Evolutionary conservation across 208 protist genomes (phyloP).

Genomic region (Porcisia deanei): DNA sequence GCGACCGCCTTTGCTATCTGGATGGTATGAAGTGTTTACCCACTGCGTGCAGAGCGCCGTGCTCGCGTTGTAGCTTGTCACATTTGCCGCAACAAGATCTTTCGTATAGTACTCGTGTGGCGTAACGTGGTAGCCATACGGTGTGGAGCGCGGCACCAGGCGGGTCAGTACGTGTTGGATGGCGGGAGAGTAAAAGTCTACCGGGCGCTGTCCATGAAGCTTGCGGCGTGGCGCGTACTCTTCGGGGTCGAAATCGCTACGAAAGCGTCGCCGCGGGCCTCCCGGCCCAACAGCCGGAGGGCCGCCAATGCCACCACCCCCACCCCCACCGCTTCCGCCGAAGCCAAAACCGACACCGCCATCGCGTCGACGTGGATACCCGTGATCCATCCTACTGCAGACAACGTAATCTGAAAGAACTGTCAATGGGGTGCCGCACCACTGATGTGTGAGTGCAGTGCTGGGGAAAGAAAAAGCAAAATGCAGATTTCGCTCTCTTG

Average conservation of each 20-base stretch:
- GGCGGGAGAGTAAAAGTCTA: slow-evolving; percentile 83
- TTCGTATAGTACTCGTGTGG: slow-evolving; percentile 88
- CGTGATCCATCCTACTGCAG: slow-evolving; percentile 14
- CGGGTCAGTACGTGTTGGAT: slow-evolving; percentile 84
- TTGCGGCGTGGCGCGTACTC: slow-evolving; percentile 85
- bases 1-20: slow-evolving; percentile 62
- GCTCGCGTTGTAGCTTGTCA: slow-evolving; percentile 81
- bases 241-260: slow-evolving; percentile 61
- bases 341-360: slow-evolving; percentile 4
- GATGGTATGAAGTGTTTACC: slow-evolving; percentile 88
- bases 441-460: not conserved
- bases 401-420: not conserved
- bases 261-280: slow-evolving; percentile 39
- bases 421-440: not conserved
- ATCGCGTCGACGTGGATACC: slow-evolving; percentile 15
- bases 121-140: slow-evolving; percentile 77
- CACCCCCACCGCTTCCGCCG: slow-evolving; percentile 2
- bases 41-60: slow-evolving; percentile 90
- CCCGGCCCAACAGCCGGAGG: slow-evolving; percentile 4
- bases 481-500: not conserved
- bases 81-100: slow-evolving; percentile 66
- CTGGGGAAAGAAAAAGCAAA: not conserved
- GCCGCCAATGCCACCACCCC: slow-evolving; percentile 6
- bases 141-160: slow-evolving; percentile 55
- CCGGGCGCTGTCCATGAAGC: slow-evolving; percentile 72